Conservation (phyloP, 164 flowering plant species). For the Magnolia officinalis region DNA sequence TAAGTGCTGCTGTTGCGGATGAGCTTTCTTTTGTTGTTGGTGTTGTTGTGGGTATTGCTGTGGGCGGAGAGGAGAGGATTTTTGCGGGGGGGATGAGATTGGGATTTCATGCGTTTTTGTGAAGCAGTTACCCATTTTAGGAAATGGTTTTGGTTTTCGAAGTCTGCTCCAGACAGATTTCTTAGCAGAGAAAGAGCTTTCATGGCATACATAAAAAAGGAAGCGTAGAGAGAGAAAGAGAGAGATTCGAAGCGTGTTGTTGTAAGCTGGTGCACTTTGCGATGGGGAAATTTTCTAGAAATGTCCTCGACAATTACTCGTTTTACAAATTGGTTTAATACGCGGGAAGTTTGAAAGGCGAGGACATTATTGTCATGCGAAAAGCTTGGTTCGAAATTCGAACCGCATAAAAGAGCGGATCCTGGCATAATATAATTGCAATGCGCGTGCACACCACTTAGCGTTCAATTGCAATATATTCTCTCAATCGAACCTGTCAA, state of each 20-base stretch:
- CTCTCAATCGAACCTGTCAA: no score
- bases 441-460: no score
- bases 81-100: slow-evolving; percentile 39
- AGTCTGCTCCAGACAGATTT: background rate
- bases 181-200: background rate
- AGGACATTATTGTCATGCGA: no score
- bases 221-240: background rate
- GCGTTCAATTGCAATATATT: no score
- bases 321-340: no score
- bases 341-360: no score
- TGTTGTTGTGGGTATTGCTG: background rate
- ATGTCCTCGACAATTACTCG: no score
- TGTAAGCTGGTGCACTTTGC: background rate
- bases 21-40: no score
- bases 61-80: background rate
- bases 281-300: background rate
- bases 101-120: slow-evolving; percentile 39
- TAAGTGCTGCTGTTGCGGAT: slow-evolving; percentile 7
- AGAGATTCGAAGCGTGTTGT: background rate
- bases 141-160: background rate
- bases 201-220: background rate
- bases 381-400: no score
- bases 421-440: no score
- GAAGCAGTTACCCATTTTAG: slow-evolving; percentile 50
- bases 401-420: no score